These are phyloP conservation scores for Sorghum bicolor DNA, from an alignment of 176 grass and related monocot species.

Conservation along the genomic window Sorghum_bicolor_NCBIv3 NC_012875.2:58438001-58438500, in stretches of 20 bases:
- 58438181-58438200: not conserved
- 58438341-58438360: conserved; percentile 60
- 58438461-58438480: conserved; percentile 89
- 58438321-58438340: conserved; percentile 95
- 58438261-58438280: conserved; percentile 64
- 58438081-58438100: not conserved
- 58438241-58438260: not conserved
- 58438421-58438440: not conserved
- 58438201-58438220: not conserved
- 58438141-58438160: not conserved
- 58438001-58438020: not conserved
- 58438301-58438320: conserved; percentile 93
- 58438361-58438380: not conserved
- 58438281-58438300: conserved; percentile 87
- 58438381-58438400: not conserved
- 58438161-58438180: not conserved
- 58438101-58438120: not conserved
- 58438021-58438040: not conserved
- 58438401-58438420: conserved; percentile 2
- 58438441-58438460: conserved; percentile 74
- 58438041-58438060: not conserved
- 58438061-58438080: not conserved
- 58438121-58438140: not conserved
- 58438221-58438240: not conserved
- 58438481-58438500: conserved; percentile 93